These are phyloP conservation scores for Penicillium sp. DNA, from an alignment of 2,329 filamentous ascomycete genomes.

Conservation along the genomic window DNA sequence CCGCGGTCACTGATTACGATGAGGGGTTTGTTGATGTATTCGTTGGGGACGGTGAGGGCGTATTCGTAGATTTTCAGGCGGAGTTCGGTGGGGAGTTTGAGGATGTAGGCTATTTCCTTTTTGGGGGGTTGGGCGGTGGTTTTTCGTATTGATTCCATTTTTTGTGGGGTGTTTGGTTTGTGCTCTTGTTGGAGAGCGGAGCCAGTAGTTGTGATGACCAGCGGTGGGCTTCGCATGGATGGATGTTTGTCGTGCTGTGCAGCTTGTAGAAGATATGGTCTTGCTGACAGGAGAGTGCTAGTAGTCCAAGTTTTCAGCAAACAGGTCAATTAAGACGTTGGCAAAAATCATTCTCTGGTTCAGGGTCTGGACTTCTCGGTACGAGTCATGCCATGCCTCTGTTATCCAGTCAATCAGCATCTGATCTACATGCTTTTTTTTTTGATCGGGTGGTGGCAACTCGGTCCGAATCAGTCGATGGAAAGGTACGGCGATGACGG, in stretches of 20 bases:
- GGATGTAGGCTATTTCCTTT: conserved; percentile 20
- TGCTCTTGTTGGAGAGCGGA: not conserved
- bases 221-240: not conserved
- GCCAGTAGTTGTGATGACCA: not conserved
- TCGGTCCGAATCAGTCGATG: not conserved
- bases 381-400: not conserved
- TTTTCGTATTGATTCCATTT: not conserved
- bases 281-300: not conserved
- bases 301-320: not conserved
- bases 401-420: not conserved
- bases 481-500: no score
- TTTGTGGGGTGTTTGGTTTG: not conserved
- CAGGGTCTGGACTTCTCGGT: not conserved
- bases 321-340: not conserved
- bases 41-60: conserved; percentile 33
- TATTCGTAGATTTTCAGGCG: conserved; percentile 41
- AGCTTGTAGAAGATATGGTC: not conserved
- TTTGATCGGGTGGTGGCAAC: not conserved
- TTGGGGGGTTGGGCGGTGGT: not conserved
- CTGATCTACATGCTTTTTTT: not conserved
- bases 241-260: not conserved
- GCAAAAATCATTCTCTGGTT: not conserved
- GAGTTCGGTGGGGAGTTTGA: conserved; percentile 34
- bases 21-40: conserved; percentile 35
- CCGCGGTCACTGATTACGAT: conserved; percentile 39